Evolutionary conservation across 129 eudicot genomes (phyloP), one percentile per base, ranked within the genome.

Genomic region (Escallonia rubra): DNA sequence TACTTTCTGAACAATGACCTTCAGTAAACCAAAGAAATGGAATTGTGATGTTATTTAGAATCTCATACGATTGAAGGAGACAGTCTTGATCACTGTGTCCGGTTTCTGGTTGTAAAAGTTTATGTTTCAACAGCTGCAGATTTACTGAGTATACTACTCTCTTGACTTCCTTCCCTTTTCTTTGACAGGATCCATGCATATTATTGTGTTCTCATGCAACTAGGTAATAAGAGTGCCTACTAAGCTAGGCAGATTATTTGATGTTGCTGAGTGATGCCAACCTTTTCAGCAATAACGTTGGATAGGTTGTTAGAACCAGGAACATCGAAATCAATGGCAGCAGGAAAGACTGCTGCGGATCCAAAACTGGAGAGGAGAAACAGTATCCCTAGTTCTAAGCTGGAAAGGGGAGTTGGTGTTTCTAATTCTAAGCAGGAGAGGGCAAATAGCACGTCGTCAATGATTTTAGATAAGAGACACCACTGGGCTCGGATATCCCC

Each of bases 211-310:
- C 0, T 47, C 10, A 23, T 23, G 34, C 34, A 23, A 0, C 34
- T 23, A 0, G 1, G 51, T 63, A 69, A 49, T 59, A 12, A 66
- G 10, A 14, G 34, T 42, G 10, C 4, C 57, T 46, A 13, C 40
- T 34, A 39, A 64, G 72, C 40, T 51, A 54, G 60, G 56, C 63
- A 45, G 78, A 58, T 51, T 66, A 61, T 41, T 69, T 76, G 59
- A 74, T 81, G 79, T 64, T 79, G 59, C 76, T 78, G 72, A 69
- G 70, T 62, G 71, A 86, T 83, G 96, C 88, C 94, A 47, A 86
- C 96, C 0, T 86, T 76, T 64, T 86, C 96, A 60, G 85, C 96
- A 6, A 65, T 89, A 65, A 86, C 90, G 76, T 79, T 89, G 41
- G 96, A 89, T 74, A 86, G 74, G 60, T 75, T 89, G 10, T 74